Evolutionary conservation across 257 asterid species (phyloP).

Genomic region (Nicotiana attenuata): DNA sequence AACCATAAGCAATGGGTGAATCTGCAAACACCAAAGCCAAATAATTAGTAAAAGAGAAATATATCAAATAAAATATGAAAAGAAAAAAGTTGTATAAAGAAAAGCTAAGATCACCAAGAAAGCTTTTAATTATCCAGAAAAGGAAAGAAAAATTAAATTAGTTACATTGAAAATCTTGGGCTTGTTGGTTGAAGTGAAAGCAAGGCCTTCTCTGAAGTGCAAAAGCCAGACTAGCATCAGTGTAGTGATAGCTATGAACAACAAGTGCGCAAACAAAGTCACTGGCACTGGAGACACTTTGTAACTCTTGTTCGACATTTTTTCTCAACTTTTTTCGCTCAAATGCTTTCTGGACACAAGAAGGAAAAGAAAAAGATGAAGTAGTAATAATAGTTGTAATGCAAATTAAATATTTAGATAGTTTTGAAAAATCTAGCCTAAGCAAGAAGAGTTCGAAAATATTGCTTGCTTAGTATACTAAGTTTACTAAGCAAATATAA

Average conservation of each 20-base stretch:
- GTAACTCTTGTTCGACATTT: constrained; percentile 32
- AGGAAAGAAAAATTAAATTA: neutral
- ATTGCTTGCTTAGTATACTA: neutral
- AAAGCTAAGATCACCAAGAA: no score
- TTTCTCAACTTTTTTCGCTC: neutral
- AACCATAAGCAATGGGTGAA: constrained; percentile 63
- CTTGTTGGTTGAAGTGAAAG: constrained; percentile 35
- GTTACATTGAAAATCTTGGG: constrained; percentile 51
- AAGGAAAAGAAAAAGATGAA: neutral
- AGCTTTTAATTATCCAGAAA: neutral
- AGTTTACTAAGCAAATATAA: neutral
- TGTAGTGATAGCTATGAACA: constrained; percentile 25
- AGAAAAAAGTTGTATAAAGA: neutral
- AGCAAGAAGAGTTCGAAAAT: neutral
- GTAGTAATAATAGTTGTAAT: neutral
- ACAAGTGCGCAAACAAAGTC: constrained; percentile 42
- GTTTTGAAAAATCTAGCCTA: neutral
- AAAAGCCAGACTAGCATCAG: constrained; percentile 57
- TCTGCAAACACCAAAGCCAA: constrained; percentile 20
- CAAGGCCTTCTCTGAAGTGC: constrained; percentile 51
- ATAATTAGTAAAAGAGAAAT: neutral
- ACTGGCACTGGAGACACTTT: constrained; percentile 22
- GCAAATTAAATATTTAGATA: neutral
- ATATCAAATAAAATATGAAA: neutral
- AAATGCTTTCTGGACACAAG: neutral